These are phyloP conservation scores for Schizosaccharomyces versatilis DNA, from an alignment of 1,139 yeast genomes.

Conservation along the genomic window DNA sequence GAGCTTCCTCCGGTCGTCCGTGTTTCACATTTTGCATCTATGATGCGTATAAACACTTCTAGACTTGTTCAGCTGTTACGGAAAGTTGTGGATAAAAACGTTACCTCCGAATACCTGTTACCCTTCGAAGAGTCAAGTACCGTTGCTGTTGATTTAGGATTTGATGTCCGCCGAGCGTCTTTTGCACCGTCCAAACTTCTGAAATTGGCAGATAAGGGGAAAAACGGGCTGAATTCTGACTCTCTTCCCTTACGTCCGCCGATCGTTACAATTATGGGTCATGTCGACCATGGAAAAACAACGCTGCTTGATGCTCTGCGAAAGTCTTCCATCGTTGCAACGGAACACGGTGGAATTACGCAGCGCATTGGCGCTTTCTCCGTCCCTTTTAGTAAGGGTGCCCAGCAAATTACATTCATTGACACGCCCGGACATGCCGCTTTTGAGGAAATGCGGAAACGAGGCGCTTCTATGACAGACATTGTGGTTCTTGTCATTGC, in stretches of 20 bases:
- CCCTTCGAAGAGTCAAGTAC: not conserved
- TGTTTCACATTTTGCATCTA: not conserved
- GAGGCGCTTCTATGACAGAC: slow-evolving; percentile 91
- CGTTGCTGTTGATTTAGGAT: not conserved
- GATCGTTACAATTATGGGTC: slow-evolving; percentile 94
- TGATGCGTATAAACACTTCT: not conserved
- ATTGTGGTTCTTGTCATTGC: slow-evolving; percentile 87
- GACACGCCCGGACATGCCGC: slow-evolving; percentile 99
- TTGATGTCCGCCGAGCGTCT: not conserved
- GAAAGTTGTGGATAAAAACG: not conserved
- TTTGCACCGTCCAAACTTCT: not conserved
- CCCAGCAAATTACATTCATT: slow-evolving; percentile 54
- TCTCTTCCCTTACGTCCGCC: slow-evolving; percentile 53
- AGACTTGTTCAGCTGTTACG: not conserved
- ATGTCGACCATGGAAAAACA: slow-evolving; percentile 95
- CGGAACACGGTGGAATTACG: slow-evolving; percentile 91
- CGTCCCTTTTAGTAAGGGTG: slow-evolving; percentile 47
- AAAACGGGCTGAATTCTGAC: not conserved
- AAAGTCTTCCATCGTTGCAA: slow-evolving; percentile 58
- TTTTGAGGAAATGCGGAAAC: slow-evolving; percentile 79
- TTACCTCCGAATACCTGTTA: not conserved
- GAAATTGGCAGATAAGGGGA: no score
- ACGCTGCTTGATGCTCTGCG: slow-evolving; percentile 72
- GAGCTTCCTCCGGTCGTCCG: not conserved
- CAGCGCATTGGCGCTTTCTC: slow-evolving; percentile 96